Percentiles rank a stretch among this genome's conserved stretches.
Conservation (phyloP, 148 eudicot genomes). For the Dianthus caryophyllus region DNA sequence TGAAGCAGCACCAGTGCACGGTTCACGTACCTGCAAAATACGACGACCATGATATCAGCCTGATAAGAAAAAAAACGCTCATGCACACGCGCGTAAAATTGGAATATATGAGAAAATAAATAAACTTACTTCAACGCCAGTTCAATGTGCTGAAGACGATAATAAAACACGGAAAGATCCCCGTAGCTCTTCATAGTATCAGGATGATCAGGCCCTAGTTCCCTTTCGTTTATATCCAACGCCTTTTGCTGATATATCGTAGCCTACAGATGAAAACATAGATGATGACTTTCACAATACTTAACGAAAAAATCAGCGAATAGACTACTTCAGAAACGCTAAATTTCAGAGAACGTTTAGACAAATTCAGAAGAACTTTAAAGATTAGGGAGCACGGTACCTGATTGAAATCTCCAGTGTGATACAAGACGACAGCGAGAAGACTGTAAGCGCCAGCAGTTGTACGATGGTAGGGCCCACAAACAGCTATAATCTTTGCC, state of each 20-base stretch:
- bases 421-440: conserved; percentile 94
- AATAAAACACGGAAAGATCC: conserved; percentile 97
- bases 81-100: neutral
- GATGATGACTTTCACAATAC: neutral
- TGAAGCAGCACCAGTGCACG: conserved; percentile 91
- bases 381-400: conserved; percentile 28
- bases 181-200: conserved; percentile 99
- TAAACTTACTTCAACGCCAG: conserved; percentile 78
- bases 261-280: conserved; percentile 49
- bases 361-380: no score
- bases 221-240: conserved; percentile 95
- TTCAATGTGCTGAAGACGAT: conserved; percentile 96
- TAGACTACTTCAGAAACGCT: no score
- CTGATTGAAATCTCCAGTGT: conserved; percentile 99
- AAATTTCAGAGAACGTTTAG: no score
- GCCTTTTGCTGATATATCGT: conserved; percentile 97
- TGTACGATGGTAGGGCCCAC: conserved; percentile 95
- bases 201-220: conserved; percentile 99
- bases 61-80: neutral
- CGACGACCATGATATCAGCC: neutral
- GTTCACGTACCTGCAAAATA: conserved; percentile 72
- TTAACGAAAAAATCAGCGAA: neutral
- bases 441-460: conserved; percentile 98
- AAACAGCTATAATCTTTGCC: conserved; percentile 90
- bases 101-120: neutral